Evolutionary conservation across 306 rosid species (phyloP).

Genomic region (Rosa multiflora): DNA sequence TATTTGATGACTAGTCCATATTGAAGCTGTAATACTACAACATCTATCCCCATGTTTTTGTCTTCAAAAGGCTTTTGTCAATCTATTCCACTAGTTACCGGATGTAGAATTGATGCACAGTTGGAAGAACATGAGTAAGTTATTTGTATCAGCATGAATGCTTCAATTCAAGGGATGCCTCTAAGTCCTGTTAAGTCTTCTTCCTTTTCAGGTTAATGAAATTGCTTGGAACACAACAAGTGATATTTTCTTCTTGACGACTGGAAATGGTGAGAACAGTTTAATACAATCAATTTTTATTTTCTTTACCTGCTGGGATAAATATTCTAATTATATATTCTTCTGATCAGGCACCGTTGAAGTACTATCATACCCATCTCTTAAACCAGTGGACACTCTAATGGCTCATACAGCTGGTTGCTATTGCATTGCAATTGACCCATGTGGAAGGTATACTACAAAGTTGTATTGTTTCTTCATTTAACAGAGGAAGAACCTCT

Average conservation of each 20-base stretch:
- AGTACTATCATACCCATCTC: constrained; percentile 89
- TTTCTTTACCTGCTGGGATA: background rate
- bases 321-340: constrained; percentile 10
- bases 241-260: constrained; percentile 86
- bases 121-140: background rate
- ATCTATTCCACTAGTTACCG: background rate
- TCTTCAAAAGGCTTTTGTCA: background rate
- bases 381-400: constrained; percentile 78
- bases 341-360: constrained; percentile 74
- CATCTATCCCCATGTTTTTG: background rate
- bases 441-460: constrained; percentile 70
- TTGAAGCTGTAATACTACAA: background rate
- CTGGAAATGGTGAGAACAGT: constrained; percentile 78
- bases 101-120: background rate
- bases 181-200: background rate
- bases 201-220: constrained; percentile 72
- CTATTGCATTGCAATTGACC: constrained; percentile 97
- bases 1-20: background rate
- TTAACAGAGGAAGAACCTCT: background rate
- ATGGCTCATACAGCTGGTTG: constrained; percentile 99
- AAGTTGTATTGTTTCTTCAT: constrained; percentile 17
- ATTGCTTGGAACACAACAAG: constrained; percentile 98
- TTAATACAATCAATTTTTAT: background rate
- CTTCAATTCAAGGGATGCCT: constrained; percentile 3
- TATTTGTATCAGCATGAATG: background rate